Conservation (phyloP, 306 rosid genomes). For the Quercus suber region DNA sequence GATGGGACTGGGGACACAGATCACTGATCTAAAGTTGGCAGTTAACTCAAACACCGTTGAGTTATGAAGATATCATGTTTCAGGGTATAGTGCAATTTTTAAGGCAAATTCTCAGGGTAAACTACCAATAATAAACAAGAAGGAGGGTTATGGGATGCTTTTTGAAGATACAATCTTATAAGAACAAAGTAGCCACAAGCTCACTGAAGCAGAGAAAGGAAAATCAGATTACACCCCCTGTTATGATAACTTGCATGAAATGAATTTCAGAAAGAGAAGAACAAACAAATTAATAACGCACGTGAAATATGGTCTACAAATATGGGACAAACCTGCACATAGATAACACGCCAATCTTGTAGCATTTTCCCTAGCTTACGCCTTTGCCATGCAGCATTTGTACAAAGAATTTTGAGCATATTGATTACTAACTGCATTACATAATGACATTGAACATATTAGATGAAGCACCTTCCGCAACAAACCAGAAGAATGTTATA, state of each 20-base stretch:
- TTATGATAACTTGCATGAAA: not conserved
- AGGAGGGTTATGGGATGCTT: not conserved
- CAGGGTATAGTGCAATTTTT: not conserved
- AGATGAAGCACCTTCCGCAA: conserved; percentile 19
- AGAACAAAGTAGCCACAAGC: not conserved
- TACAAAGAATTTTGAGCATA: conserved; percentile 80
- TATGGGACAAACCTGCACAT: conserved; percentile 64
- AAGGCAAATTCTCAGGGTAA: not conserved
- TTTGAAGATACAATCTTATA: not conserved
- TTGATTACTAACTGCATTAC: conserved; percentile 69
- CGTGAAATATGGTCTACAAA: conserved; percentile 6
- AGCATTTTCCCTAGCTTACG: conserved; percentile 96
- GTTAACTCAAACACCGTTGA: not conserved
- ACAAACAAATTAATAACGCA: not conserved
- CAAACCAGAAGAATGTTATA: not conserved
- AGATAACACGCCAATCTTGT: conserved; percentile 92
- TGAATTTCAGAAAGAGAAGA: not conserved
- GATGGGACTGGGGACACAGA: not conserved
- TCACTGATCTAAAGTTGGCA: not conserved
- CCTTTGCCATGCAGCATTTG: conserved; percentile 97
- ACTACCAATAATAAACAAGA: not conserved
- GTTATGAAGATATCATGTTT: not conserved
- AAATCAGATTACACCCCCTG: not conserved
- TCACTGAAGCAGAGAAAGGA: not conserved
- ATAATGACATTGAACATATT: conserved; percentile 21